A percentile compares a stretch with the other conserved stretches of the same genome.
These are phyloP conservation scores for Delonix regia DNA, from an alignment of 306 rosid genomes.

Conservation along the genomic window DNA sequence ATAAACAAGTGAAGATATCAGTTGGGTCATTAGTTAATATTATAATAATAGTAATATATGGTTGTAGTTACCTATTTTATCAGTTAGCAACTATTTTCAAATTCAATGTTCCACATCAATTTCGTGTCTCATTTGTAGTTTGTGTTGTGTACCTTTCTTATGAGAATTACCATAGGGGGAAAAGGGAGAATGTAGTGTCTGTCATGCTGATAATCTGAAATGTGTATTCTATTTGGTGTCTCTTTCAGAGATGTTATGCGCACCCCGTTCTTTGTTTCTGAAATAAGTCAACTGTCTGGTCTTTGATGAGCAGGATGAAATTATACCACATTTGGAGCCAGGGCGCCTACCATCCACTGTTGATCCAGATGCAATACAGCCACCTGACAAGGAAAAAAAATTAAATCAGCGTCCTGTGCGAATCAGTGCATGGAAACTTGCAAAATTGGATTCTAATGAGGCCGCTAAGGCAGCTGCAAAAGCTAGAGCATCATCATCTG, in stretches of 20 bases:
- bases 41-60: too few species aligned
- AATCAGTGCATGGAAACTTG: slow-evolving; percentile 88
- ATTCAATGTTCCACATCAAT: neutral
- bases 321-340: slow-evolving; percentile 85
- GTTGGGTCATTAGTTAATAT: neutral
- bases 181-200: neutral
- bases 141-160: neutral
- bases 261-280: slow-evolving; percentile 8
- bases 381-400: slow-evolving; percentile 60
- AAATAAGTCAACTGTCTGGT: slow-evolving; percentile 31
- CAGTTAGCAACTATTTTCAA: neutral
- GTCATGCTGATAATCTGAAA: neutral
- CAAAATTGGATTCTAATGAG: slow-evolving; percentile 77
- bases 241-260: neutral
- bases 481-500: slow-evolving; percentile 93
- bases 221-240: neutral
- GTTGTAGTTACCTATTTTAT: neutral
- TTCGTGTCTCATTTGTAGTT: neutral
- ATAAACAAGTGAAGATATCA: neutral
- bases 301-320: slow-evolving; percentile 67
- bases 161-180: neutral
- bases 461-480: slow-evolving; percentile 77
- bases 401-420: slow-evolving; percentile 62
- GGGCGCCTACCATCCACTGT: slow-evolving; percentile 83
- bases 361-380: slow-evolving; percentile 77